Evolutionary conservation across 2,329 filamentous ascomycete genomes (phyloP).

Genomic region (Pseudocercospora vitis): DNA sequence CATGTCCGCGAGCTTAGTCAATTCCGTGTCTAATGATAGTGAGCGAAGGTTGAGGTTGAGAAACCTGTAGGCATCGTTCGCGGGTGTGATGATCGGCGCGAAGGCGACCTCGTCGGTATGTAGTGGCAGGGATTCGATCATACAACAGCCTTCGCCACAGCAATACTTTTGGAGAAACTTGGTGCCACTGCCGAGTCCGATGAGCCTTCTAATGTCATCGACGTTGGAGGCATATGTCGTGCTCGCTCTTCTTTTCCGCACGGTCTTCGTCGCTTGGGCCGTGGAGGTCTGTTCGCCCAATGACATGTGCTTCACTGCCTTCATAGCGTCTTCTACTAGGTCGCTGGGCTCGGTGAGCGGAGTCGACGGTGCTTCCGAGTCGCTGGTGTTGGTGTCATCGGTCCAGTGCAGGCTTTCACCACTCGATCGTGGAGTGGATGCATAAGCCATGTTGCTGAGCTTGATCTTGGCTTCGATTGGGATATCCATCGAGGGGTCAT

Average conservation of each 20-base stretch:
- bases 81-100: conserved; percentile 59
- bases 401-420: conserved; percentile 30
- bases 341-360: conserved; percentile 43
- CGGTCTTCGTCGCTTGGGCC: conserved; percentile 17
- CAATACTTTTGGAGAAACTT: conserved; percentile 63
- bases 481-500: conserved; percentile 24
- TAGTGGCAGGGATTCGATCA: conserved; percentile 56
- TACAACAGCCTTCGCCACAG: conserved; percentile 65
- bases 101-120: conserved; percentile 47
- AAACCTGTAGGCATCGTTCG: conserved; percentile 81
- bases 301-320: conserved; percentile 21
- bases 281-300: conserved; percentile 12
- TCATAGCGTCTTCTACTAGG: conserved; percentile 23
- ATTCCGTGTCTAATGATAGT: conserved; percentile 66
- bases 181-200: conserved; percentile 58
- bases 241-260: conserved; percentile 37
- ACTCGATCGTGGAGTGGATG: conserved; percentile 32
- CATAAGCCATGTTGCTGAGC: conserved; percentile 31
- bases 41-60: conserved; percentile 74
- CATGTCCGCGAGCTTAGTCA: conserved; percentile 70
- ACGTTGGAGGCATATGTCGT: conserved; percentile 51
- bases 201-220: conserved; percentile 58
- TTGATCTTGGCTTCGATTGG: conserved; percentile 25
- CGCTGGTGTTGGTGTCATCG: conserved; percentile 27
- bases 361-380: conserved; percentile 37